Evolutionary conservation across 441 rosid species (phyloP), one percentile per base, ranked within the genome.

Genomic region (Euphorbia corollata): DNA sequence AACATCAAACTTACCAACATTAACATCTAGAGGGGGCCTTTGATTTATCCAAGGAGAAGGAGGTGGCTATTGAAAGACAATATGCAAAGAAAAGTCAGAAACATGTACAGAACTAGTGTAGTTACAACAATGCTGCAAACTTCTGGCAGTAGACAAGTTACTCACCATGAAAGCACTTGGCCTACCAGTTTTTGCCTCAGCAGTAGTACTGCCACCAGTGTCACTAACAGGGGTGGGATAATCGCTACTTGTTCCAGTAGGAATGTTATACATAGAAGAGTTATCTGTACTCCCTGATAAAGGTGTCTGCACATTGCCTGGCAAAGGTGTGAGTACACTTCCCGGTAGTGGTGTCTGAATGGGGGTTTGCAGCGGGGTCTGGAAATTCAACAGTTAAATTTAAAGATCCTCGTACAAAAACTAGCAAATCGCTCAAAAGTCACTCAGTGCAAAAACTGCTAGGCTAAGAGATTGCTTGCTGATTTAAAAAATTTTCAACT

Each of bases 301-400:
- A 8, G 87, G 41, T 5, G 41, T 36, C 74, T 38, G 77, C 30
- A 30, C 75, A 74, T 68, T 82, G 55, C 95, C 97, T 0, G 95
- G 88, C 51, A 88, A 73, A 10, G 97, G 97, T 2, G 96, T 90
- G 15, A 84, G 80, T 4, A 24, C 75, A 54, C 71, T 79, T 48
- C 94, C 92, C 0, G 95, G 91, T 50, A 88, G 68, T 3, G 97
- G 97, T 5, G 96, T 89, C 32, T 82, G 96, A 70, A 81, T 75
- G 16, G 98, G 99, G 62, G 98, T 94, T 80, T 89, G 99, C 83
- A 91, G 11, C 0, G 97, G 99, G 30, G 99, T 91, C 99, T 94
- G 68, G 74, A 76, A 54, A 47, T 58, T 20, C 70, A 63, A 67
- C 64, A 51, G 61, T 72, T 27, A 69, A 43, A 69, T 54, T 30